Percentiles rank a stretch among this genome's conserved stretches.
Evolutionary conservation across 257 asterid species (phyloP).

Genomic region (Fraxinus quadrangulata): DNA sequence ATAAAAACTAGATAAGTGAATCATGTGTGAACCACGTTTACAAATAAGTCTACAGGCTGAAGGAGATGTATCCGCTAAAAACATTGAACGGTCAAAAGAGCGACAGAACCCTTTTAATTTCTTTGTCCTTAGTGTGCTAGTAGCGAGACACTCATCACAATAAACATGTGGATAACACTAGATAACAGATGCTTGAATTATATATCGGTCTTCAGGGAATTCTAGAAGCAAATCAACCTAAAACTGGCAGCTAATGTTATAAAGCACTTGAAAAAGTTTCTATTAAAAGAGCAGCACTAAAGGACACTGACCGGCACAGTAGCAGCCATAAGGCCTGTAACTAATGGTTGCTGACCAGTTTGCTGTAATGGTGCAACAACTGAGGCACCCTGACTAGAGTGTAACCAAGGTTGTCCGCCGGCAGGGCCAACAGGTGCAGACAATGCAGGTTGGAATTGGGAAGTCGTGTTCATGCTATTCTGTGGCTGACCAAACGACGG

Average conservation of each 20-base stretch:
- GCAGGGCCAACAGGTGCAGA: slow-evolving; percentile 54
- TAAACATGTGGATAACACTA: neutral
- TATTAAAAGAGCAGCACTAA: slow-evolving; percentile 15
- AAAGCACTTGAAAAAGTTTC: slow-evolving; percentile 10
- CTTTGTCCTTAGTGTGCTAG: neutral
- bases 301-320: slow-evolving; percentile 46
- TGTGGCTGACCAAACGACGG: slow-evolving; percentile 66
- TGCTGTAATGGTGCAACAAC: slow-evolving; percentile 63
- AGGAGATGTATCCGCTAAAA: neutral
- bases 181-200: slow-evolving; percentile 1
- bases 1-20: neutral
- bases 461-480: slow-evolving; percentile 42
- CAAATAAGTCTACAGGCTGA: neutral
- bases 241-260: neutral
- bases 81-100: neutral
- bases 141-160: neutral
- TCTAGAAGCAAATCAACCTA: slow-evolving; percentile 5
- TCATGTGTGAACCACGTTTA: too few species aligned
- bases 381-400: slow-evolving; percentile 61
- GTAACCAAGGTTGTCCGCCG: slow-evolving; percentile 70
- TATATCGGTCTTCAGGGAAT: neutral
- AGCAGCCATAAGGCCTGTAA: slow-evolving; percentile 28
- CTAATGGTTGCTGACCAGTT: slow-evolving; percentile 43
- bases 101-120: neutral
- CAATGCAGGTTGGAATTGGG: slow-evolving; percentile 66